Evolutionary conservation across 805 yeast species (phyloP), one percentile per base, ranked within the genome.

Genomic region (Metschnikowia borealis): DNA sequence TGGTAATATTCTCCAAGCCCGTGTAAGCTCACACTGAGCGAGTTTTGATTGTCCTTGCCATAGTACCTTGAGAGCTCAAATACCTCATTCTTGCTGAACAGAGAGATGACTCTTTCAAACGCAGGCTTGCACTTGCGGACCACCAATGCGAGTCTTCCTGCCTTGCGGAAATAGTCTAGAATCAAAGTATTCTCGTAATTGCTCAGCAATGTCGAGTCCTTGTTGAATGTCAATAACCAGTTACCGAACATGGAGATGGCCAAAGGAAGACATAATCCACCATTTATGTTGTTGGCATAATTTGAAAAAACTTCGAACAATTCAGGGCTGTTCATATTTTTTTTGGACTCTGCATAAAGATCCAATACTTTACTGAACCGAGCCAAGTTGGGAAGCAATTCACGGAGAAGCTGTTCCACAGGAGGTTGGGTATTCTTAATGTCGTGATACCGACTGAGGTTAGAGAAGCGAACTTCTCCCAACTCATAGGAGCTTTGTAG

Each of bases 241-340:
- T 56, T 59, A 17, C 64, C 66, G 44, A 62, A 62, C 64, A 62
- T 61, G 15, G 64, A 51, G n/a, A 58, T 55, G 13, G 66, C 64
- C 17, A 62, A 48, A 15, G 66, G 64, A 15, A 62, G 48, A 33
- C 57, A 55, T 17, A 60, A 47, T 15, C 40, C 46, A 1, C 62
- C 58, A 17, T 45, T 54, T 8, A 46, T n/a, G 26, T 44, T 48
- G 36, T 53, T 48, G 15, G 62, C 60, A 37, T 49, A 57, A 6
- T 29, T 21, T 29, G 58, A 56, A 32, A 62, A 60, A 3, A 47
- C 39, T 32, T 61, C 59, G 33, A 57, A 62, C 4, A 62, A 52
- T 36, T 61, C 56, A 11, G 54, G 49, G 14, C 56, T 50, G 35
- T 48, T 43, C 41, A 54, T 47, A 36, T 57, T 61, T 8, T 40